phyloP scores from a whole-genome alignment of 2,329 filamentous ascomycete species.

The Pseudogymnoascus sp. region DNA sequence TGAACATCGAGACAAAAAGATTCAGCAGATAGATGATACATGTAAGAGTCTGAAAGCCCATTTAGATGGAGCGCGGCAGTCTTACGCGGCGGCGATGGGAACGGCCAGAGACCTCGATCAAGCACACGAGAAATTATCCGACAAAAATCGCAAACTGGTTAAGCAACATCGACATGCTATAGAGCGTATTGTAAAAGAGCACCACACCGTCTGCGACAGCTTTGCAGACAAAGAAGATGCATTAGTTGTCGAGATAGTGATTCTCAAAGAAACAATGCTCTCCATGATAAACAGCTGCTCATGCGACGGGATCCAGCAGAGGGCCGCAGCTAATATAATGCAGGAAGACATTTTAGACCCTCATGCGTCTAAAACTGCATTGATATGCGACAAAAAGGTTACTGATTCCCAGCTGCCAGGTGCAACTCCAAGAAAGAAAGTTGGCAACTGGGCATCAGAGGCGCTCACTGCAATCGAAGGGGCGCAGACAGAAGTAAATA shows the following conservation, averaged over 20 bases:
- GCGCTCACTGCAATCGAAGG: neutral
- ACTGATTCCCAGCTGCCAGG: neutral
- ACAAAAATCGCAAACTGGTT: neutral
- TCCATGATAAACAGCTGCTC: neutral
- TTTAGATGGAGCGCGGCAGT: neutral
- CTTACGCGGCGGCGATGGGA: neutral
- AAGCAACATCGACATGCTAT: neutral
- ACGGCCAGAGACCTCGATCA: neutral
- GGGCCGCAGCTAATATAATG: neutral
- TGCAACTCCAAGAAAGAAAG: neutral
- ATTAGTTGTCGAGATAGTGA: neutral
- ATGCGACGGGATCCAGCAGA: neutral
- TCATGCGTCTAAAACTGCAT: neutral
- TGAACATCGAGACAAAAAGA: neutral
- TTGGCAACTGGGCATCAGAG: too few relatives aligned
- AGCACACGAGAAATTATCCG: neutral
- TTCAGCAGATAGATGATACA: neutral
- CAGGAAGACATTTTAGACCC: neutral
- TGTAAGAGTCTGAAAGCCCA: neutral
- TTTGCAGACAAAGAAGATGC: neutral
- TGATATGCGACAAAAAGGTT: neutral
- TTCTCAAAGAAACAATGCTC: neutral
- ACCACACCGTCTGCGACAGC: neutral
- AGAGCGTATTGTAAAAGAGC: neutral
- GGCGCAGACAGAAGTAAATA: too few relatives aligned